phyloP scores from a whole-genome alignment of 331 rosid genomes.

The Rhamnella rubrinervis region DNA sequence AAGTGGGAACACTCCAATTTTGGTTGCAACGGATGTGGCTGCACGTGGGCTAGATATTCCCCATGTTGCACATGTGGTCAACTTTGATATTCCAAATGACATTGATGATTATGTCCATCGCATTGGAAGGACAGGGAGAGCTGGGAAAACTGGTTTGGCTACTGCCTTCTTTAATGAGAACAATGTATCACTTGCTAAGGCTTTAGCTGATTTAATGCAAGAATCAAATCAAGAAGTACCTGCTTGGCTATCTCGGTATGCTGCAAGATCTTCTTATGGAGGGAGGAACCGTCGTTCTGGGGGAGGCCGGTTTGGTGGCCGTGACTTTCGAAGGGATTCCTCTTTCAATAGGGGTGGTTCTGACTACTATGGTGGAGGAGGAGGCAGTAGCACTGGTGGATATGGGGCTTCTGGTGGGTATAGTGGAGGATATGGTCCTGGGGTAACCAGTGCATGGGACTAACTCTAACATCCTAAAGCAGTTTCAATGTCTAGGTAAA shows the following conservation, averaged over 20 bases:
- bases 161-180: constrained; percentile 84
- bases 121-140: constrained; percentile 85
- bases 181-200: constrained; percentile 62
- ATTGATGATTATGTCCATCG: constrained; percentile 93
- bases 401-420: constrained; percentile 24
- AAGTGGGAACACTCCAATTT: constrained; percentile 80
- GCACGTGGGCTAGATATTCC: constrained; percentile 94
- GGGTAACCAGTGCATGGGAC: constrained; percentile 89
- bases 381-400: constrained; percentile 59
- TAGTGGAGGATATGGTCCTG: constrained; percentile 35
- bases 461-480: constrained; percentile 39
- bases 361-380: constrained; percentile 56
- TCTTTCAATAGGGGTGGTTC: constrained; percentile 60
- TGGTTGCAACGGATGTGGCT: constrained; percentile 93
- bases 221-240: constrained; percentile 92
- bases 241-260: constrained; percentile 71
- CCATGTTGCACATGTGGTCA: constrained; percentile 84
- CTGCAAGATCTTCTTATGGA: constrained; percentile 61
- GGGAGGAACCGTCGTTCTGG: constrained; percentile 86
- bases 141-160: constrained; percentile 82
- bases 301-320: constrained; percentile 84
- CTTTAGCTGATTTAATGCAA: constrained; percentile 79
- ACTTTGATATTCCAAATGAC: constrained; percentile 88
- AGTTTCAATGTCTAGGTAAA: constrained; percentile 44
- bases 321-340: constrained; percentile 72